These are phyloP conservation scores for Talaromyces adpressus DNA, from an alignment of 495 filamentous ascomycete species.

Conservation along the genomic window DNA sequence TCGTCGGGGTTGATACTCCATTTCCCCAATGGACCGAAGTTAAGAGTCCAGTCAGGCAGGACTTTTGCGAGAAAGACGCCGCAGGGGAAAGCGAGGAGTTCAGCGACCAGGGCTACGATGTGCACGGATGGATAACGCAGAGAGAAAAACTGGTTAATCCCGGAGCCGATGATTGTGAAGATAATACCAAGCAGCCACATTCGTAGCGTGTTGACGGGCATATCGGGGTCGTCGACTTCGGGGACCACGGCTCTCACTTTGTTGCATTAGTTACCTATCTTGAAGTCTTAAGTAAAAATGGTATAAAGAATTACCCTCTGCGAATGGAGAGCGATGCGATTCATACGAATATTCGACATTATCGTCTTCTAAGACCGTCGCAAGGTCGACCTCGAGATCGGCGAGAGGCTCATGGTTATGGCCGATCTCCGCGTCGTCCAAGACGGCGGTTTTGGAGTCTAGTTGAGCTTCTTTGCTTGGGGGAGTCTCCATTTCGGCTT, in stretches of 20 bases:
- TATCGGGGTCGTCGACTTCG: constrained; percentile 33
- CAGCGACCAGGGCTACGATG: constrained; percentile 52
- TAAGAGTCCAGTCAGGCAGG: constrained; percentile 39
- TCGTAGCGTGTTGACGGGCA: constrained; percentile 49
- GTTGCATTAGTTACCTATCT: not conserved
- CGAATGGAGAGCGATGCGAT: constrained; percentile 28
- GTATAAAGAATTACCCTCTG: constrained; percentile 23
- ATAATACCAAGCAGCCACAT: constrained; percentile 78
- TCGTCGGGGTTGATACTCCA: constrained; percentile 50
- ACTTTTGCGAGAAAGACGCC: constrained; percentile 36
- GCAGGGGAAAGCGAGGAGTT: constrained; percentile 59
- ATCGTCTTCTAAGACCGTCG: constrained; percentile 16
- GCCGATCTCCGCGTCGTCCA: constrained; percentile 19
- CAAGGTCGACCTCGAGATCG: constrained; percentile 23
- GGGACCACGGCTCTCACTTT: constrained; percentile 27
- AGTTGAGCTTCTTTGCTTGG: not conserved
- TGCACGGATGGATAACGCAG: constrained; percentile 68
- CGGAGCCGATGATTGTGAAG: constrained; percentile 74
- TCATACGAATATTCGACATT: constrained; percentile 29
- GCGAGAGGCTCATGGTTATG: constrained; percentile 23
- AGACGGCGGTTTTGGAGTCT: constrained; percentile 2
- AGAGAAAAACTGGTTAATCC: constrained; percentile 74
- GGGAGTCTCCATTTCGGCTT: not conserved
- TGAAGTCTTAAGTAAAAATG: not conserved
- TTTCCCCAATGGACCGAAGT: constrained; percentile 37